These are phyloP conservation scores for Cylindrodendrum hubeiense DNA, from an alignment of 2,329 filamentous ascomycete genomes.

Conservation along the genomic window DNA sequence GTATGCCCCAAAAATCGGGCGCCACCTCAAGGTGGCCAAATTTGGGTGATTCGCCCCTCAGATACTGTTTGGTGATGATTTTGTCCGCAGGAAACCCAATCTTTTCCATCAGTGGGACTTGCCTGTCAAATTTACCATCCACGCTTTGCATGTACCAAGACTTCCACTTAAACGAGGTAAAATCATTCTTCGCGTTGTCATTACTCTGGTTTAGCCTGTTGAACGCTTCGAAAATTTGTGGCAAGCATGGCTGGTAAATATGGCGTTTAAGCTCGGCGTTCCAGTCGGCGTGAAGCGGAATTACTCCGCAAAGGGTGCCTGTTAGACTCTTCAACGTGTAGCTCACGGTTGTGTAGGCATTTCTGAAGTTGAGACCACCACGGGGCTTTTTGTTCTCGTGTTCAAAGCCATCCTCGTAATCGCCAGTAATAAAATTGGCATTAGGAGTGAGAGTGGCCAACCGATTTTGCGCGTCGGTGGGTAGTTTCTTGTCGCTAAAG, in stretches of 20 bases:
- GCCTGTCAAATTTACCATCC: slow-evolving; percentile 46
- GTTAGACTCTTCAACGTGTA: slow-evolving; percentile 56
- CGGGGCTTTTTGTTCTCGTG: not conserved
- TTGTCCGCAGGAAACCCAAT: slow-evolving; percentile 44
- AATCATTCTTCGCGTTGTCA: not conserved
- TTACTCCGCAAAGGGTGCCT: slow-evolving; percentile 55
- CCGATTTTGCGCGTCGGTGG: slow-evolving; percentile 39
- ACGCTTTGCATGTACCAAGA: slow-evolving; percentile 46
- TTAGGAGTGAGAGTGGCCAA: slow-evolving; percentile 40
- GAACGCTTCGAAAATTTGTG: slow-evolving; percentile 50
- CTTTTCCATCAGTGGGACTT: slow-evolving; percentile 40
- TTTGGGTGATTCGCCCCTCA: slow-evolving; percentile 7
- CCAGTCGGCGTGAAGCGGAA: slow-evolving; percentile 54
- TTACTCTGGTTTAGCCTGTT: slow-evolving; percentile 37
- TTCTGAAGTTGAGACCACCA: slow-evolving; percentile 48
- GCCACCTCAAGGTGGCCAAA: not conserved
- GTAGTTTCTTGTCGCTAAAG: slow-evolving; percentile 45
- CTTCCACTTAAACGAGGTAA: slow-evolving; percentile 39
- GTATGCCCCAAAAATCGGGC: slow-evolving; percentile 37
- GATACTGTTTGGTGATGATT: slow-evolving; percentile 39
- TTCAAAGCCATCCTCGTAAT: not conserved
- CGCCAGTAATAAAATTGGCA: not conserved
- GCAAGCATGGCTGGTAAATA: slow-evolving; percentile 57
- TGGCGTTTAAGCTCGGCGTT: slow-evolving; percentile 54
- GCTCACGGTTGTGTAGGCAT: slow-evolving; percentile 52